Percentiles rank a stretch among this genome's conserved stretches.
Conservation (phyloP, 495 filamentous ascomycete species). For the Hyphodiscus hymeniophilus region DNA sequence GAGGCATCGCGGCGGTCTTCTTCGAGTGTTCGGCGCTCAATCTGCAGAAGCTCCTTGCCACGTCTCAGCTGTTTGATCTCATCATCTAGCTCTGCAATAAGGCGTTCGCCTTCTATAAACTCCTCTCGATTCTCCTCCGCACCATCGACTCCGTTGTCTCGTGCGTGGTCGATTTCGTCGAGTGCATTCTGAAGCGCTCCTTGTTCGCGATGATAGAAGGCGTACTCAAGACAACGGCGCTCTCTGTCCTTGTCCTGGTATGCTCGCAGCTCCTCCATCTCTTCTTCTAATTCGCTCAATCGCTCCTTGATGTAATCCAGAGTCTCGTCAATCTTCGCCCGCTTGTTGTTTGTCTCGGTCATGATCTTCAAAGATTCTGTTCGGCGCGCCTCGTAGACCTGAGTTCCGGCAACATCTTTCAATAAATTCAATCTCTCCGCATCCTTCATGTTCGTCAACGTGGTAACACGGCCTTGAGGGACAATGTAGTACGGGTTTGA, state of each 20-base stretch:
- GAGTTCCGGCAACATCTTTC: conserved; percentile 95
- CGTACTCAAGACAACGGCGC: conserved; percentile 85
- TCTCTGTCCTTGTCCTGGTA: conserved; percentile 96
- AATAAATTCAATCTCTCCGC: conserved; percentile 77
- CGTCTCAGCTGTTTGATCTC: conserved; percentile 73
- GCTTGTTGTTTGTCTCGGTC: conserved; percentile 91
- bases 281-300: conserved; percentile 83
- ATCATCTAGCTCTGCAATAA: conserved; percentile 66
- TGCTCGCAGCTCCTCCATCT: conserved; percentile 87
- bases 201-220: conserved; percentile 86
- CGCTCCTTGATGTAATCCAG: conserved; percentile 87
- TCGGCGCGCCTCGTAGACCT: conserved; percentile 88
- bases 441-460: conserved; percentile 98
- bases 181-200: conserved; percentile 65
- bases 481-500: conserved; percentile 99
- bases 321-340: conserved; percentile 86
- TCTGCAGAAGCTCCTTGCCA: conserved; percentile 73
- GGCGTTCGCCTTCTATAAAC: conserved; percentile 72
- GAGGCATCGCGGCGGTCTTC: conserved; percentile 79
- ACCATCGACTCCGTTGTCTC: conserved; percentile 72
- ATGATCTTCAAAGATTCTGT: conserved; percentile 93
- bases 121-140: conserved; percentile 72
- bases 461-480: conserved; percentile 90
- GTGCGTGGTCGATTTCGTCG: conserved; percentile 73
- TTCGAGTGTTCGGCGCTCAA: conserved; percentile 84